These are phyloP conservation scores for rapeseed (Brassica napus) DNA, from an alignment of 345 rosid species.

Conservation along the genomic window Da-Ae NC_063443.1:5232001-5232500, in stretches of 20 bases:
- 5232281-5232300: slow-evolving; percentile 89
- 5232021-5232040: slow-evolving; percentile 13
- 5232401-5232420: slow-evolving; percentile 77
- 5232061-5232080: not conserved
- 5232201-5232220: slow-evolving; percentile 99
- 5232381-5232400: slow-evolving; percentile 87
- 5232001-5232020: slow-evolving; percentile 50
- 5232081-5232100: not conserved
- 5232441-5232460: slow-evolving; percentile 88
- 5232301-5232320: slow-evolving; percentile 27
- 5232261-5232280: slow-evolving; percentile 96
- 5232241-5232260: slow-evolving; percentile 97
- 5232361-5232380: not conserved
- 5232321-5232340: not conserved
- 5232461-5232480: slow-evolving; percentile 84
- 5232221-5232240: slow-evolving; percentile 97
- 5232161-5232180: not conserved
- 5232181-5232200: slow-evolving; percentile 36
- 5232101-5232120: not conserved
- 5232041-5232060: not conserved
- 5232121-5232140: not conserved
- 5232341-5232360: not conserved
- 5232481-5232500: slow-evolving; percentile 52
- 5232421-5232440: slow-evolving; percentile 80
- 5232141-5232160: not conserved